Base-by-base conservation (phyloP, 2,329 filamentous ascomycete genomes). In the Colletotrichum tofieldiae region DNA sequence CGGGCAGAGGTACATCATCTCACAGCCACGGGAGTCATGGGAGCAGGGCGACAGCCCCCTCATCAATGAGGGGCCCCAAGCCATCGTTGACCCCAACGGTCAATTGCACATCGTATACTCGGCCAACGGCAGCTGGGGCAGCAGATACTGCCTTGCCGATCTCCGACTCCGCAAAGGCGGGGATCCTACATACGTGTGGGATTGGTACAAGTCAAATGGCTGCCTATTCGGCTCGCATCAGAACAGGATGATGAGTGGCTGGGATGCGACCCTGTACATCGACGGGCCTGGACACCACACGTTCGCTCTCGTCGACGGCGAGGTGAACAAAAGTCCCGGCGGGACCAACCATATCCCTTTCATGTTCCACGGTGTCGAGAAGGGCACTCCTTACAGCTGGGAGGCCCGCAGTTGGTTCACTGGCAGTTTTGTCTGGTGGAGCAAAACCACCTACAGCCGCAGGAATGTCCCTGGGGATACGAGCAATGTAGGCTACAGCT, bases 131-230 rank as follows among this genome's bases (percentile, higher is more conserved):
- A 78, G 76, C 71, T 78, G 77, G 77, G 63, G 52, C 61, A 67
- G 55, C 56, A 74, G 65, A 47, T 78, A 78, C 66, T 78, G 77
- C 65, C 70, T 78, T 2, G 77, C 75, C 0, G 77, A 78, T 70
- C 72, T 78, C 3, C 76, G 77, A 0, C 74, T 78, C 1, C 72
- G 72, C 20, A 76, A 75, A 62, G 75, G 75, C 18, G 77, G 77
- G 16, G 71, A 78, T 65, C 77, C 77, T 12, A 76, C 76, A 0
- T 74, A 77, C 58, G 75, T 76, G 1, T 77, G 76, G 77, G 76
- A 78, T 59, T 78, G 76, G 76, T 76, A 77, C 59, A 78, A 78
- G 75, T 77, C 76, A 3, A 77, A 77, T 43, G 77, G 77, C 39
- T 78, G 77, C 51, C 73, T 78, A 0, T 76, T 78, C 55, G 77